Percentiles rank a stretch among this genome's conserved stretches.
Evolutionary conservation across 257 asterid genomes (phyloP).

Genomic region (Solanum peruvianum): DNA sequence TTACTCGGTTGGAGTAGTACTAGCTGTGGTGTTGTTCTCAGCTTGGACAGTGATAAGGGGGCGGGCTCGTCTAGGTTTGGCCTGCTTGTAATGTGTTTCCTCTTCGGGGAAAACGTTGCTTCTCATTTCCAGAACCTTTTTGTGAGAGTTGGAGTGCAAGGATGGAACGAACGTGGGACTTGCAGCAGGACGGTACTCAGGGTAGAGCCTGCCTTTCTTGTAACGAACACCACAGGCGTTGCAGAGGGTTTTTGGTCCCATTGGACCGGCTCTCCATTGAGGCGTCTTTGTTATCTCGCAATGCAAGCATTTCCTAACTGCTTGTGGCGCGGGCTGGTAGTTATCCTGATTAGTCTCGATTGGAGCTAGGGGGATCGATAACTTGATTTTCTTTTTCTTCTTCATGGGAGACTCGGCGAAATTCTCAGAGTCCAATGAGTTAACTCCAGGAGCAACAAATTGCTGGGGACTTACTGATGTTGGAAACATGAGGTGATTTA

Average conservation of each 20-base stretch:
- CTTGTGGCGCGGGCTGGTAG: constrained; percentile 13
- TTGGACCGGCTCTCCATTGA: constrained; percentile 55
- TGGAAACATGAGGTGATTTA: constrained; percentile 25
- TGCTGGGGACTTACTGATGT: background rate
- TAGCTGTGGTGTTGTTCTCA: background rate
- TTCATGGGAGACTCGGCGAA: constrained; percentile 33
- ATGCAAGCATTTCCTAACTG: constrained; percentile 47
- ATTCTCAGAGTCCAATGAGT: constrained; percentile 16
- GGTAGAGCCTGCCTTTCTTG: constrained; percentile 48
- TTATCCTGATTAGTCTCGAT: constrained; percentile 11
- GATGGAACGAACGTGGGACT: constrained; percentile 44
- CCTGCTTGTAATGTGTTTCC: background rate
- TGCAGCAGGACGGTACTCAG: constrained; percentile 53
- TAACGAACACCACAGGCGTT: constrained; percentile 55
- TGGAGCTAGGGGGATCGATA: constrained; percentile 7
- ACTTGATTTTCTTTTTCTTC: constrained; percentile 49
- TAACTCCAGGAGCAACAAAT: background rate
- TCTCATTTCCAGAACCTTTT: background rate
- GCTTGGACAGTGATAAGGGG: background rate
- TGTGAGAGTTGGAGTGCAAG: constrained; percentile 29
- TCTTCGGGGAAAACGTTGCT: background rate
- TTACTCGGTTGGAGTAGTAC: background rate
- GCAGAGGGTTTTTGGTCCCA: constrained; percentile 53
- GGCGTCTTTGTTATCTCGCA: constrained; percentile 58
- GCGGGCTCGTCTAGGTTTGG: background rate